Evolutionary conservation across 75 land plant species (phyloP), one percentile per base, ranked within the genome.

Genomic region (Cunninghamia lanceolata): DNA sequence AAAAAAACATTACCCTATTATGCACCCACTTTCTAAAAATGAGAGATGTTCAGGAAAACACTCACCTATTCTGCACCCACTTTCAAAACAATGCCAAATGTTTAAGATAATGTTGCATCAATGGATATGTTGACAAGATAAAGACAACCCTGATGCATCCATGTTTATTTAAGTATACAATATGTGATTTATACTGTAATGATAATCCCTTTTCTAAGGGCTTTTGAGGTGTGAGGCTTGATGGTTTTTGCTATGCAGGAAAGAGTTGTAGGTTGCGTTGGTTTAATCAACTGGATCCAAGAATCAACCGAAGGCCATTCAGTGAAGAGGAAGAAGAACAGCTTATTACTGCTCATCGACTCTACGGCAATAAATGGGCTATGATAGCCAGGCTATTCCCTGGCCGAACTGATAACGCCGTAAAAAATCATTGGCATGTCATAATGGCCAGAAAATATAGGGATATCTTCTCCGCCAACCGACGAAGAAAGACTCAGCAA

Each of bases 201-300:
- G 53, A 14, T 50, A 0, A 50, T 50, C 16, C 15, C 1, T 50
- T 50, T 50, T 50, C 2, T 50, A 50, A 50, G 53, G 53, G 53
- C 14, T 50, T 50, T 3, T 50, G 53, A 14, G 8, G 46, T 43
- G 46, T 43, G 7, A 5, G 53, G 53, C n/a, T 87, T 45, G 2
- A 45, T 45, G 46, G 46, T 45, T 17, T 56, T 56, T 19, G 63
- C 5, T 84, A 17, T 21, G 54, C 86, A 91, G 92, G 92, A 76
- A 91, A 91, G 88, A 91, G 92, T 76, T 89, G 93, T 50, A 85
- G 91, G 77, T 46, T 92, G 85, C 53, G 95, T 30, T 94, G 95
- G 95, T 94, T 89, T 83, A 94, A 94, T 73, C 94, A 94, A 83
- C 85, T 94, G 85, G 95, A 94, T 54, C 94, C 95, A 32, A 85